Percentiles rank a stretch among this genome's conserved stretches.
Evolutionary conservation across 176 grass and related monocot species (phyloP).

Genomic region (Raddia distichophylla): DNA sequence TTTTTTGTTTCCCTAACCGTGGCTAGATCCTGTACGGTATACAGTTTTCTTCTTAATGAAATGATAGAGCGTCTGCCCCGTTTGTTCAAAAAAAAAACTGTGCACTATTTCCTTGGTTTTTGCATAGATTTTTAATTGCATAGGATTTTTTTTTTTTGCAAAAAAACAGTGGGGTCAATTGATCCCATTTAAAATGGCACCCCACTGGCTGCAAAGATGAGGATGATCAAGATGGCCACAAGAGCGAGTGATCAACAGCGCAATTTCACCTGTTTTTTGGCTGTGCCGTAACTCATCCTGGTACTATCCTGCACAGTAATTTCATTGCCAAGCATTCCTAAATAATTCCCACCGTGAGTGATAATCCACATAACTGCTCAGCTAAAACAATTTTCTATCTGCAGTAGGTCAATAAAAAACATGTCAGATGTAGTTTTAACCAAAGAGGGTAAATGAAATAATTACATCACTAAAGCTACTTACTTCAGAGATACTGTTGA

Average conservation of each 20-base stretch:
- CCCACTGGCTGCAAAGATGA: neutral
- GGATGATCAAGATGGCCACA: neutral
- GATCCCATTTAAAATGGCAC: too few relatives aligned
- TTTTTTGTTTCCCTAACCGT: too few relatives aligned
- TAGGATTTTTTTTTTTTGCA: too few relatives aligned
- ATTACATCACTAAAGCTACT: slow-evolving; percentile 3
- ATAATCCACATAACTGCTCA: neutral
- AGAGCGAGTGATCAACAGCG: slow-evolving; percentile 1
- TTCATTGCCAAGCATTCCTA: slow-evolving; percentile 1
- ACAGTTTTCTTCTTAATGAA: too few relatives aligned
- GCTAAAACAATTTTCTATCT: neutral
- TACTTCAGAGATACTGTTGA: slow-evolving; percentile 71
- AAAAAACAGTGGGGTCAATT: too few relatives aligned
- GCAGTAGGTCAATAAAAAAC: slow-evolving; percentile 19
- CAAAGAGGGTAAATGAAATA: neutral
- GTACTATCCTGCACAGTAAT: neutral
- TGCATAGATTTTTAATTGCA: too few relatives aligned
- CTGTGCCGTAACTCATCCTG: neutral
- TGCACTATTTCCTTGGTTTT: too few relatives aligned
- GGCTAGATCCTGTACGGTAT: too few relatives aligned
- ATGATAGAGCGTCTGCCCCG: too few relatives aligned
- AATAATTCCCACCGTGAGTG: neutral
- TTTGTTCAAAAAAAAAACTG: too few relatives aligned
- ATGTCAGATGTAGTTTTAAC: slow-evolving; percentile 15
- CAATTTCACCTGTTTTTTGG: neutral